These are phyloP conservation scores for Fraxinus floribunda DNA, from an alignment of 305 asterid genomes.

Conservation along the genomic window DNA sequence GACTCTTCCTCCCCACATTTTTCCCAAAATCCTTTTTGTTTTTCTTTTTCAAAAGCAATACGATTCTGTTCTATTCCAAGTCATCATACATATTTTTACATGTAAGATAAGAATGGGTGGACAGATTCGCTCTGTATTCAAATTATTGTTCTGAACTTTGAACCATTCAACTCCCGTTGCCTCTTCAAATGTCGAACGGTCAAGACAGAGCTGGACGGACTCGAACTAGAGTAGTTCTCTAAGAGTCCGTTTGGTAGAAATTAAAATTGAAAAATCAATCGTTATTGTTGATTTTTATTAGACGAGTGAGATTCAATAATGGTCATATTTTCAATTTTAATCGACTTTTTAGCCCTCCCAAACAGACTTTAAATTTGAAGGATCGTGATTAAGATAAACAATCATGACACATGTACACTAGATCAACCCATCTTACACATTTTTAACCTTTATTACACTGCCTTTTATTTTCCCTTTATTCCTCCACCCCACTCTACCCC, in stretches of 20 bases:
- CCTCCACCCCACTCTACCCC: not conserved
- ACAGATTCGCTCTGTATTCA: not conserved
- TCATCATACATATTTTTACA: not conserved
- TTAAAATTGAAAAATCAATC: too few relatives aligned
- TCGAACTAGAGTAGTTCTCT: too few relatives aligned
- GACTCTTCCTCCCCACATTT: not conserved
- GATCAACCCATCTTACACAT: not conserved
- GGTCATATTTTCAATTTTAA: too few relatives aligned
- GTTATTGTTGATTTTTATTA: too few relatives aligned
- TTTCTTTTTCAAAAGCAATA: not conserved
- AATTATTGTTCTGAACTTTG: not conserved
- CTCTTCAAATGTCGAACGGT: not conserved
- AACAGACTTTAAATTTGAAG: too few relatives aligned
- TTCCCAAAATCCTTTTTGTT: not conserved
- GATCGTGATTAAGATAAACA: too few relatives aligned
- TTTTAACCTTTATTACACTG: not conserved
- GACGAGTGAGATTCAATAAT: too few relatives aligned
- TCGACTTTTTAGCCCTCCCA: too few relatives aligned
- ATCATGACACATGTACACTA: too few relatives aligned
- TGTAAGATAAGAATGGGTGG: not conserved
- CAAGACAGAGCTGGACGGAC: not conserved
- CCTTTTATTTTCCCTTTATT: constrained; percentile 18
- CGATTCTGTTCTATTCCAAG: not conserved
- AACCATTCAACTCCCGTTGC: not conserved
- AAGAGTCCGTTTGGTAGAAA: too few relatives aligned